Percentiles rank a stretch among this genome's conserved stretches.
Evolutionary conservation across 169 alveolate species (phyloP).

Genomic region (Babesia divergens): DNA sequence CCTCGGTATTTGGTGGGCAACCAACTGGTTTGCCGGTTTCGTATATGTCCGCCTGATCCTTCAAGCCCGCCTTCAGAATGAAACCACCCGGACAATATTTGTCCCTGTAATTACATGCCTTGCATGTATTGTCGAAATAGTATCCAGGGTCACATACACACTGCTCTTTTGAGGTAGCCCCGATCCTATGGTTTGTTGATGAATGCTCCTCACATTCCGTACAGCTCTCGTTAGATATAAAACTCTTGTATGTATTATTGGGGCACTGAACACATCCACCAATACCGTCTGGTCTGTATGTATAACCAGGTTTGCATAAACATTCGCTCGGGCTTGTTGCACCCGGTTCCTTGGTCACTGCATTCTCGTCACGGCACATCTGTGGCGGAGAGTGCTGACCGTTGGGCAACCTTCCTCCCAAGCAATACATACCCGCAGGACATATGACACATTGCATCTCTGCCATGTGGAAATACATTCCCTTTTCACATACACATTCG

Average conservation of each 20-base stretch:
- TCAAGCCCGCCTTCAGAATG: not conserved
- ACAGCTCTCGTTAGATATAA: conserved; percentile 75
- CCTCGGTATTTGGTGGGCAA: conserved; percentile 75
- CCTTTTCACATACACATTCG: conserved; percentile 68
- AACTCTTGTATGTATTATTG: conserved; percentile 65
- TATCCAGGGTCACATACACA: conserved; percentile 80
- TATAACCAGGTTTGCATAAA: conserved; percentile 68
- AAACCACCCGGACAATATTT: conserved; percentile 78
- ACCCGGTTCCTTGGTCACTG: conserved; percentile 48
- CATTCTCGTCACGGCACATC: conserved; percentile 60
- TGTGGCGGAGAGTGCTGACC: conserved; percentile 47
- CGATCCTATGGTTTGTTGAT: conserved; percentile 52
- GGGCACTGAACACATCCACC: conserved; percentile 70
- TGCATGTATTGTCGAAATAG: conserved; percentile 71
- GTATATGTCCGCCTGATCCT: not conserved
- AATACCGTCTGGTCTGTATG: conserved; percentile 1
- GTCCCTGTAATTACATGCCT: conserved; percentile 69
- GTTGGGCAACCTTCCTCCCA: conserved; percentile 64
- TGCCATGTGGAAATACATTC: conserved; percentile 41
- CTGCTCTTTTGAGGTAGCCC: conserved; percentile 69
- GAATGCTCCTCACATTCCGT: conserved; percentile 72
- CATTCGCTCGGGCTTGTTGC: conserved; percentile 58
- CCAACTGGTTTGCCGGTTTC: conserved; percentile 66
- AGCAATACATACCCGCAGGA: conserved; percentile 77
- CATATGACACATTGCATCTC: conserved; percentile 60